A percentile compares a stretch with the other conserved stretches of the same genome.
Conservation (phyloP, 192 early-diverging fungal species). For the Entomortierella parvispora region DNA sequence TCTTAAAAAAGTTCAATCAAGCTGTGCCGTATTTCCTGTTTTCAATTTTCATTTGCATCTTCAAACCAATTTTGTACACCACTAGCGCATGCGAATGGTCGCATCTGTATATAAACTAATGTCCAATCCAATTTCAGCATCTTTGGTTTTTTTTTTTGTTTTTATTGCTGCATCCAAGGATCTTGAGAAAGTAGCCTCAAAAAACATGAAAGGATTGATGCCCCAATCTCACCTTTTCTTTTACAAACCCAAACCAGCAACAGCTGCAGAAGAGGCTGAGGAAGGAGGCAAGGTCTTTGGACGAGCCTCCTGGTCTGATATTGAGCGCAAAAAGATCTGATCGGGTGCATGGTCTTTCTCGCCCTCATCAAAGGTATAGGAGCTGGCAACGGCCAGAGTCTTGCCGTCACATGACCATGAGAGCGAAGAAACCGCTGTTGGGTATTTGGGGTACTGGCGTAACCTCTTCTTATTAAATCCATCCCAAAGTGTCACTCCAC, state of each 20-base stretch:
- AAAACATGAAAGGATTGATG: no score
- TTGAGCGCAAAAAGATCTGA: conserved; percentile 79
- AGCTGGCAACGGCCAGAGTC: conserved; percentile 85
- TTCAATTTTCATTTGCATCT: no score
- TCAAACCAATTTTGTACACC: no score
- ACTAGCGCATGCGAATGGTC: no score
- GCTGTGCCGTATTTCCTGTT: background rate
- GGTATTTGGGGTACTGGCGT: conserved; percentile 83
- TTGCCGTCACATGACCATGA: conserved; percentile 84
- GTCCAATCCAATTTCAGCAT: no score
- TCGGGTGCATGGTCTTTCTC: conserved; percentile 88
- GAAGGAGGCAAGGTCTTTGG: conserved; percentile 42
- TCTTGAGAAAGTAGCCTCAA: no score
- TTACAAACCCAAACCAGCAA: conserved; percentile 15
- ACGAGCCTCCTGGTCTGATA: conserved; percentile 57
- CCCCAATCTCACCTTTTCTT: no score
- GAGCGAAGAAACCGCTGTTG: conserved; percentile 83
- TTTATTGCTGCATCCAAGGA: background rate
- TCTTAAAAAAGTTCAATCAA: background rate
- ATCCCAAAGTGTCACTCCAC: conserved; percentile 93
- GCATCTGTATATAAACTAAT: no score
- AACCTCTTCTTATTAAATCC: conserved; percentile 89
- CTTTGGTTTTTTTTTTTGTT: no score
- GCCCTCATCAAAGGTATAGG: conserved; percentile 96
- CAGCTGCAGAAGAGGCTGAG: conserved; percentile 35